phyloP scores from a whole-genome alignment of 371 early-diverging fungal species.

The Sporodiniella umbellata region DNA sequence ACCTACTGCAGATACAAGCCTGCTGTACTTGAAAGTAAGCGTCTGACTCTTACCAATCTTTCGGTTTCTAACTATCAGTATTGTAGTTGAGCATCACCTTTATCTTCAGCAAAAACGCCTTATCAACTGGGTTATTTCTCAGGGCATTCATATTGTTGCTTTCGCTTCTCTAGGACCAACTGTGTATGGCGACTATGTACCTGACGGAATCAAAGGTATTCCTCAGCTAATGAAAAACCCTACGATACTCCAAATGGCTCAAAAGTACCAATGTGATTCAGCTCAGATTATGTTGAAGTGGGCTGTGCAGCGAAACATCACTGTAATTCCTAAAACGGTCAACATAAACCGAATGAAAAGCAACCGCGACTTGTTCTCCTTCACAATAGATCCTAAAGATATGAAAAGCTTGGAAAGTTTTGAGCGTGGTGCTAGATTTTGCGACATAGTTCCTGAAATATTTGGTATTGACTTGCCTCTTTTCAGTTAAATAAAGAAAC shows the following conservation, averaged over 20 bases:
- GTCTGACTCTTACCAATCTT: background rate
- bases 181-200: constrained; percentile 48
- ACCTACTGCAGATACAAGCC: constrained; percentile 34
- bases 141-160: constrained; percentile 49
- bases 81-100: constrained; percentile 59
- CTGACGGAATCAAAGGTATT: constrained; percentile 33
- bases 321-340: constrained; percentile 66
- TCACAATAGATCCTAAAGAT: constrained; percentile 25
- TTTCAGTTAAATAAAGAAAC: constrained; percentile 20
- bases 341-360: constrained; percentile 42
- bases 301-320: constrained; percentile 48
- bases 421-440: constrained; percentile 33
- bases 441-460: constrained; percentile 15
- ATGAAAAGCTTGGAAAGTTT: constrained; percentile 22
- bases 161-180: constrained; percentile 60
- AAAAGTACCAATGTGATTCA: constrained; percentile 8
- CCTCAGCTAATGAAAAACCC: constrained; percentile 29
- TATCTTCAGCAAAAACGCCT: constrained; percentile 56
- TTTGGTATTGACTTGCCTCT: constrained; percentile 36
- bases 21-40: constrained; percentile 16
- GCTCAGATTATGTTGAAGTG: constrained; percentile 46
- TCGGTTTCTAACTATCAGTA: background rate
- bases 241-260: constrained; percentile 21
- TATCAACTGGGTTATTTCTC: constrained; percentile 30
- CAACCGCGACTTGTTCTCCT: constrained; percentile 28